Percentiles rank a stretch among this genome's conserved stretches.
Conservation (phyloP, 108 stramenopile genomes). For the Stephanodiscus minutulus region DNA sequence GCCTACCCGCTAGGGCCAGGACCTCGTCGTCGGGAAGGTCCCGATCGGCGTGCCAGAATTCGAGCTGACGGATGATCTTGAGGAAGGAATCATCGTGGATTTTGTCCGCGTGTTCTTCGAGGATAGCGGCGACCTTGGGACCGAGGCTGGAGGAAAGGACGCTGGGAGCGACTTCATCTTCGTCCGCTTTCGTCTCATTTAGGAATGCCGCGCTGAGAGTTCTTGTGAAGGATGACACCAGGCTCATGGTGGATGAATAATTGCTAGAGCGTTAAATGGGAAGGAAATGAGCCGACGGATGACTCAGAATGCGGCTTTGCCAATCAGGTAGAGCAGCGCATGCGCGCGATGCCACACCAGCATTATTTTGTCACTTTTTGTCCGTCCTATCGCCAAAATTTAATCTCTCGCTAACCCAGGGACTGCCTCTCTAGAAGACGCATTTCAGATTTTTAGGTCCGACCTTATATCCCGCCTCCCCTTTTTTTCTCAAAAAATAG, state of each 20-base stretch:
- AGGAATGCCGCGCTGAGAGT: slow-evolving; percentile 1
- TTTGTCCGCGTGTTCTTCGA: slow-evolving; percentile 26
- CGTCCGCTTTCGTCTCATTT: slow-evolving; percentile 20
- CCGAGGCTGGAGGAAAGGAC: slow-evolving; percentile 34
- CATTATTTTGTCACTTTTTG: too few species aligned
- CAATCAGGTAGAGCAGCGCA: too few species aligned
- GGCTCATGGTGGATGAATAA: not conserved
- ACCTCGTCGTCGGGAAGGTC: slow-evolving; percentile 30
- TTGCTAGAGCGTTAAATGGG: too few species aligned
- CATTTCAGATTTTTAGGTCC: too few species aligned
- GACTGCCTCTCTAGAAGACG: too few species aligned
- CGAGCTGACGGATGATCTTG: slow-evolving; percentile 56
- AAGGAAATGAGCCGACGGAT: too few species aligned
- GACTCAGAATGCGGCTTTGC: too few species aligned
- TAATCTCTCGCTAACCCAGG: too few species aligned
- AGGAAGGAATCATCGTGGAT: slow-evolving; percentile 58
- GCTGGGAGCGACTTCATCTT: slow-evolving; percentile 8
- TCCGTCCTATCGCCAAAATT: too few species aligned
- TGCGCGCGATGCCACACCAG: too few species aligned
- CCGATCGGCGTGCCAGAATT: slow-evolving; percentile 53
- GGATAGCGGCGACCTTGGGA: slow-evolving; percentile 28
- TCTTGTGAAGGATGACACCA: not conserved
- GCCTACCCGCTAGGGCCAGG: slow-evolving; percentile 28
- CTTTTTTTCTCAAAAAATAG: too few species aligned
- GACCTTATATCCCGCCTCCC: too few species aligned